Evolutionary conservation across 2,329 filamentous ascomycete genomes (phyloP).

Genomic region (Hyphodiscus sp.): DNA sequence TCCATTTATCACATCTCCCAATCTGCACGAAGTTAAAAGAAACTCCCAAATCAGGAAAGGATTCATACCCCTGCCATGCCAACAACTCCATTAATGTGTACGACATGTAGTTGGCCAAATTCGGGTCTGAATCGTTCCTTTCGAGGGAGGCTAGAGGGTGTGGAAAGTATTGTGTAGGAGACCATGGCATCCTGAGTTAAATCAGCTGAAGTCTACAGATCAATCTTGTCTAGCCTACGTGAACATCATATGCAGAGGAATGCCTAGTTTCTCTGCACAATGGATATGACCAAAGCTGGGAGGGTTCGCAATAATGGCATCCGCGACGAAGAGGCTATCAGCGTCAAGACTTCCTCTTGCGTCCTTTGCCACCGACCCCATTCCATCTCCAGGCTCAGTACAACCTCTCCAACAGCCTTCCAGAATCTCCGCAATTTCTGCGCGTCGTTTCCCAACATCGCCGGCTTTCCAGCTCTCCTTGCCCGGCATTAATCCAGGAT

Average conservation of each 20-base stretch:
- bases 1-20: conserved; percentile 70
- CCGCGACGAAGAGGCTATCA: conserved; percentile 56
- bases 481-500: conserved; percentile 76
- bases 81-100: conserved; percentile 64
- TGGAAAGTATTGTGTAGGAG: conserved; percentile 49
- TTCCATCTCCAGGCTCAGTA: conserved; percentile 66
- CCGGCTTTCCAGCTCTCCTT: conserved; percentile 68
- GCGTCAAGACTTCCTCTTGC: background rate
- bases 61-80: conserved; percentile 60
- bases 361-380: conserved; percentile 3
- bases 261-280: conserved; percentile 69
- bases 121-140: conserved; percentile 45
- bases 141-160: conserved; percentile 55
- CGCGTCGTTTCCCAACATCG: conserved; percentile 65
- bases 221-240: conserved; percentile 72
- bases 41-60: background rate
- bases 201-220: conserved; percentile 35
- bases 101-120: conserved; percentile 58
- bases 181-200: conserved; percentile 28
- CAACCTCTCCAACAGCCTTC: conserved; percentile 79
- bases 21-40: conserved; percentile 14
- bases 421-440: conserved; percentile 68
- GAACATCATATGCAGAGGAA: conserved; percentile 79
- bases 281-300: conserved; percentile 71
- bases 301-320: conserved; percentile 77